A percentile compares a stretch with the other conserved stretches of the same genome.
Conservation (phyloP, 805 yeast species). For the Candida incommunis region DNA sequence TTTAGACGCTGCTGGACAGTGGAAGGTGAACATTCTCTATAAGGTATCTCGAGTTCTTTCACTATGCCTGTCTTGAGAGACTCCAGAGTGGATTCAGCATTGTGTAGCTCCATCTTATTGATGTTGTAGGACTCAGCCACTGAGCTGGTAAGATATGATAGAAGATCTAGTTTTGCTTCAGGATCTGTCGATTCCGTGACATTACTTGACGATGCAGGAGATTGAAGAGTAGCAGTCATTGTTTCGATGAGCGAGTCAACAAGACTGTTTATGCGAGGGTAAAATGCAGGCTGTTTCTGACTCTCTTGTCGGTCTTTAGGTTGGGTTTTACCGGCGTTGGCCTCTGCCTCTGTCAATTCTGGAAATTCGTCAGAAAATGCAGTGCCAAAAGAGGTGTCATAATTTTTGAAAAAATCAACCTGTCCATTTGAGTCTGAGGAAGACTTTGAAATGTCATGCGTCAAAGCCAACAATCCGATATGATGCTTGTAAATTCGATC, state of each 20-base stretch:
- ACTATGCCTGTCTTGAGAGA: not conserved
- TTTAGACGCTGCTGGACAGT: not conserved
- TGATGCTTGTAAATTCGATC: constrained; percentile 9
- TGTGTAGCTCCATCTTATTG: not conserved
- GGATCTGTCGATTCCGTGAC: not conserved
- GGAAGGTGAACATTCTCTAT: not conserved
- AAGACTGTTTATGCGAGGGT: not conserved
- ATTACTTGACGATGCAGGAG: not conserved
- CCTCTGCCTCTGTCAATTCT: not conserved
- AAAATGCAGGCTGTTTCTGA: not conserved
- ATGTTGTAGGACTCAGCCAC: not conserved
- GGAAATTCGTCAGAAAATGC: constrained; percentile 1
- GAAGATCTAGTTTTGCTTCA: not conserved
- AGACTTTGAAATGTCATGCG: constrained; percentile 6
- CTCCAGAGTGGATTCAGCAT: not conserved
- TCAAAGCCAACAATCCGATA: constrained; percentile 12
- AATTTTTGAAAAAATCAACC: not conserved
- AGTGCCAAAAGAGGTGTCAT: not conserved
- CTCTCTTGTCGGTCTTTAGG: too few relatives aligned
- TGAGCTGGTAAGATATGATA: not conserved
- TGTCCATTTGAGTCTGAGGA: not conserved
- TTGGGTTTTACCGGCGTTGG: not conserved
- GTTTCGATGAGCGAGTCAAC: not conserved
- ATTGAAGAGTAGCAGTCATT: not conserved
- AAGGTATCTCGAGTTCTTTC: not conserved